A percentile compares a stretch with the other conserved stretches of the same genome.
Conservation (phyloP, 1,284 basidiomycete genomes). For the Paramarasmius palmivorus region DNA sequence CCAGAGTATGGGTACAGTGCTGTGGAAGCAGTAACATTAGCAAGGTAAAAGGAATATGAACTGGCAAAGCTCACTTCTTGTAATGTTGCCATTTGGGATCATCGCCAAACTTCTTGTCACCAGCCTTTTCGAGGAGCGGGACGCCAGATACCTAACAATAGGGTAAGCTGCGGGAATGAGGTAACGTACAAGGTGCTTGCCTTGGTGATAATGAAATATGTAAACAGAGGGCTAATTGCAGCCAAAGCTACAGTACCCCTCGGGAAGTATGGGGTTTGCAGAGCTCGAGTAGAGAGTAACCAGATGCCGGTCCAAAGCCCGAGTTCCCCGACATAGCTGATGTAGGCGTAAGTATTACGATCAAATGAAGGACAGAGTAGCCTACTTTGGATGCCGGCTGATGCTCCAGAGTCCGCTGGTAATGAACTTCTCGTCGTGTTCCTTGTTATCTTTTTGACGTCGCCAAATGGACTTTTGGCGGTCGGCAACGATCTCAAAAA, state of each 20-base stretch:
- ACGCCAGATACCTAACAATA: conserved; percentile 58
- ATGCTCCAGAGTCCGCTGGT: conserved; percentile 70
- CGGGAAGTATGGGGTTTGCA: conserved; percentile 49
- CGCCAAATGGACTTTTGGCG: conserved; percentile 73
- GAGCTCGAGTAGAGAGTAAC: conserved; percentile 52
- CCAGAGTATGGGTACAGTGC: conserved; percentile 25
- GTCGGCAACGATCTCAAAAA: conserved; percentile 69
- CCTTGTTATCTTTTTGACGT: conserved; percentile 58
- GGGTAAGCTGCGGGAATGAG: conserved; percentile 27
- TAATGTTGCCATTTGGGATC: conserved; percentile 71
- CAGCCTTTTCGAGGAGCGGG: conserved; percentile 65
- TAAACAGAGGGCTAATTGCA: conserved; percentile 64
- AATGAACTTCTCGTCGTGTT: conserved; percentile 79
- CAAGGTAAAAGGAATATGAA: not conserved
- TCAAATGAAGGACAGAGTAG: conserved; percentile 13
- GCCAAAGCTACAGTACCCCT: conserved; percentile 46
- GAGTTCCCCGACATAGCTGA: conserved; percentile 77
- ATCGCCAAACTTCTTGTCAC: conserved; percentile 66
- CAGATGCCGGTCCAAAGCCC: conserved; percentile 75
- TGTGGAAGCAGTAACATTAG: conserved; percentile 7
- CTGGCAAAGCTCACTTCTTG: conserved; percentile 51
- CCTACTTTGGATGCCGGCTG: conserved; percentile 78
- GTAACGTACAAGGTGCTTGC: conserved; percentile 2
- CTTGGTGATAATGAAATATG: conserved; percentile 43
- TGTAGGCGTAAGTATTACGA: conserved; percentile 1